These are phyloP conservation scores for Arabidopsis lyrata DNA, from an alignment of 441 rosid species.

Conservation along the genomic window DNA sequence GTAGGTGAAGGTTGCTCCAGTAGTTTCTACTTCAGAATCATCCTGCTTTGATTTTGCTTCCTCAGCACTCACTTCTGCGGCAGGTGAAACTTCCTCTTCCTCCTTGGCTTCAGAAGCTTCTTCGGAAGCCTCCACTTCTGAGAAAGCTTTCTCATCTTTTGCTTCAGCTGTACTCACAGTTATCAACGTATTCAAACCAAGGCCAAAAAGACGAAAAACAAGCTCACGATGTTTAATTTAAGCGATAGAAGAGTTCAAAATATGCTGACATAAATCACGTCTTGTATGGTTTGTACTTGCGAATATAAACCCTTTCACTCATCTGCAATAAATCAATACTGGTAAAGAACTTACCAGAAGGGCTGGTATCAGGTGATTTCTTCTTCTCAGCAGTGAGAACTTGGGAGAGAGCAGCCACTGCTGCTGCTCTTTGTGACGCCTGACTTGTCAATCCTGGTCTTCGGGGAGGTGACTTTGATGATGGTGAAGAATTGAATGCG, in stretches of 20 bases:
- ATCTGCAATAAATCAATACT: constrained; percentile 6
- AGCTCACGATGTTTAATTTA: background rate
- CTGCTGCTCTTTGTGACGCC: constrained; percentile 97
- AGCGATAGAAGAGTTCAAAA: background rate
- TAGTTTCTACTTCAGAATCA: constrained; percentile 29
- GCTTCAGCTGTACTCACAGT: constrained; percentile 39
- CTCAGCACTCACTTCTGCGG: constrained; percentile 34
- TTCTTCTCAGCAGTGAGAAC: constrained; percentile 90
- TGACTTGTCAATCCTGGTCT: constrained; percentile 58
- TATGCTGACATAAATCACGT: background rate
- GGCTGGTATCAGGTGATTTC: constrained; percentile 60
- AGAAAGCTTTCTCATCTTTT: constrained; percentile 42
- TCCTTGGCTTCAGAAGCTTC: constrained; percentile 56
- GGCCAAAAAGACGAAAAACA: constrained; percentile 4
- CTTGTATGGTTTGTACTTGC: background rate
- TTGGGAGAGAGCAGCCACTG: constrained; percentile 90
- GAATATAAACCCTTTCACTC: constrained; percentile 3
- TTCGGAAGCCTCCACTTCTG: constrained; percentile 34
- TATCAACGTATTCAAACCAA: constrained; percentile 5
- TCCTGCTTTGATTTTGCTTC: constrained; percentile 38
- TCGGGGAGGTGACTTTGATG: constrained; percentile 54
- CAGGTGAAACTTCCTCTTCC: constrained; percentile 53
- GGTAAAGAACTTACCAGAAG: constrained; percentile 53
- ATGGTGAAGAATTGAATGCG: constrained; percentile 77
- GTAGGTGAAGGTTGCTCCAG: constrained; percentile 62